phyloP scores from a whole-genome alignment of 2,329 filamentous ascomycete genomes.

The Sphaerulina musiva region DNA sequence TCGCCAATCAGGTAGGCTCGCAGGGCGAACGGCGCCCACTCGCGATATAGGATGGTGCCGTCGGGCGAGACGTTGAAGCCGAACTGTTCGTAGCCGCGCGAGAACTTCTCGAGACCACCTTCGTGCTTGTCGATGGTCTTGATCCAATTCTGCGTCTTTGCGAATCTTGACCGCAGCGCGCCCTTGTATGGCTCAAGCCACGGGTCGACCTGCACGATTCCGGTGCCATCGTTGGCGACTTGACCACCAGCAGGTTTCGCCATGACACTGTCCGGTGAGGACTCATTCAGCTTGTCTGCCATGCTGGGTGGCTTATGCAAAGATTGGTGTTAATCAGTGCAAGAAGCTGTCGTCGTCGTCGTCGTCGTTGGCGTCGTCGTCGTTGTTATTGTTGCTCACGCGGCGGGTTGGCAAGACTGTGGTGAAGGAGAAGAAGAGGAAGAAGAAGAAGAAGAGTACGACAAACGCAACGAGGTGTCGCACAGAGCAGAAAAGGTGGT shows the following conservation, averaged over 20 bases:
- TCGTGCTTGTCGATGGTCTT: conserved; percentile 73
- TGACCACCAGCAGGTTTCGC: conserved; percentile 45
- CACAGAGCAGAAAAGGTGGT: too few species aligned
- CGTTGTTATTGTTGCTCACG: too few species aligned
- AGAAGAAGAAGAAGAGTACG: too few species aligned
- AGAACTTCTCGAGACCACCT: conserved; percentile 87
- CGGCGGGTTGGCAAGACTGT: too few species aligned
- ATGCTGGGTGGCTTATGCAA: conserved; percentile 24
- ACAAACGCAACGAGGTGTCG: too few species aligned
- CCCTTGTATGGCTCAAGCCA: conserved; percentile 83
- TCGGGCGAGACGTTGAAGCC: conserved; percentile 76
- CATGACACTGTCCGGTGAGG: conserved; percentile 41
- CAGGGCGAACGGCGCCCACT: conserved; percentile 90
- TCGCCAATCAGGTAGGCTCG: conserved; percentile 85
- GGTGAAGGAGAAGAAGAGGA: too few species aligned
- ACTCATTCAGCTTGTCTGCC: conserved; percentile 38
- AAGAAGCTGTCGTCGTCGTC: too few species aligned
- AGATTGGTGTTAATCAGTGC: background rate
- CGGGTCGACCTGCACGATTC: conserved; percentile 79
- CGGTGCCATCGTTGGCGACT: conserved; percentile 64
- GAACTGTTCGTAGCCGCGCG: conserved; percentile 75
- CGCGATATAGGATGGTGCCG: conserved; percentile 81
- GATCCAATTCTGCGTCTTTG: conserved; percentile 80
- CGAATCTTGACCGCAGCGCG: conserved; percentile 66
- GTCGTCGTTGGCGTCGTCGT: too few species aligned